Percentiles rank a stretch among this genome's conserved stretches.
Evolutionary conservation across 2,329 filamentous ascomycete species (phyloP).

Genomic region (Monosporascus cannonballus): DNA sequence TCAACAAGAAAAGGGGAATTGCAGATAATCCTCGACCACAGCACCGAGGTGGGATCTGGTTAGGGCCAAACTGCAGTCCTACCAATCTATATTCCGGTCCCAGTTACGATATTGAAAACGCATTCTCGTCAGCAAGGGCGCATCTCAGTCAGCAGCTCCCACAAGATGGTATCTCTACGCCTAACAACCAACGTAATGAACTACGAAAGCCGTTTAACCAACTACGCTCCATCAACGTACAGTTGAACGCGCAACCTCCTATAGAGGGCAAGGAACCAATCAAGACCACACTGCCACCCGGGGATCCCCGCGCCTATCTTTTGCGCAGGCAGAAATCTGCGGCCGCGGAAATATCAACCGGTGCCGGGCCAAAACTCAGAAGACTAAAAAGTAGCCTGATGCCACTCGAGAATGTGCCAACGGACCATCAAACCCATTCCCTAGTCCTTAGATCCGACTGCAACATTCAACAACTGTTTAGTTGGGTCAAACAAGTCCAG

Average conservation of each 20-base stretch:
- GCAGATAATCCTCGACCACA: conserved; percentile 2
- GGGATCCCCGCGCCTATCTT: conserved; percentile 26
- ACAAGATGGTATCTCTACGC: conserved; percentile 1
- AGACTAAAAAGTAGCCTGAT: conserved; percentile 23
- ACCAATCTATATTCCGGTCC: background rate
- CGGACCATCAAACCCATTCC: conserved; percentile 13
- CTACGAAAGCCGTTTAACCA: conserved; percentile 4
- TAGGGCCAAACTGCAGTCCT: background rate
- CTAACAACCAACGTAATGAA: background rate
- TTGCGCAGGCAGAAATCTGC: conserved; percentile 26
- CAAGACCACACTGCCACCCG: conserved; percentile 17
- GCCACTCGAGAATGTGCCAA: conserved; percentile 20
- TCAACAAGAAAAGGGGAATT: conserved; percentile 6
- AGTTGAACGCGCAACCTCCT: background rate
- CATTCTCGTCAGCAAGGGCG: conserved; percentile 8
- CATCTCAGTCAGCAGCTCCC: conserved; percentile 13
- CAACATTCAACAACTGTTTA: conserved; percentile 7
- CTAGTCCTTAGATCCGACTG: conserved; percentile 6
- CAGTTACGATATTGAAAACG: conserved; percentile 2
- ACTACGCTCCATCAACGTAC: conserved; percentile 4
- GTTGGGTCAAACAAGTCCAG: conserved; percentile 4
- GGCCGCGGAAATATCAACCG: conserved; percentile 8
- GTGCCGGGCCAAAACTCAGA: conserved; percentile 13
- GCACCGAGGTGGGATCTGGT: background rate
- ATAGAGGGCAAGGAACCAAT: conserved; percentile 17